Evolutionary conservation across 257 asterid species (phyloP), one percentile per base, ranked within the genome.

Genomic region (Prunella vulgaris): DNA sequence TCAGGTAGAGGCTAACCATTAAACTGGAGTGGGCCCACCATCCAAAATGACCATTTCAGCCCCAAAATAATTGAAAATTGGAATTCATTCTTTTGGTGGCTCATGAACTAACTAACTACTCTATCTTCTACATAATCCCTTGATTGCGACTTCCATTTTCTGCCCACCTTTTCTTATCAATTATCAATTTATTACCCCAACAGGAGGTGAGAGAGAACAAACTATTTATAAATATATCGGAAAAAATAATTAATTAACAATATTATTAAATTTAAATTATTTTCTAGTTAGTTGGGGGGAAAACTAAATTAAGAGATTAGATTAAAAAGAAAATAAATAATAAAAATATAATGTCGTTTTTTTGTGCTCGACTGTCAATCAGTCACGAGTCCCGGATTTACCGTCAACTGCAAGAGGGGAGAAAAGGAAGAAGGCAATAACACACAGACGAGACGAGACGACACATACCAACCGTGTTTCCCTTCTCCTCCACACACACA

Each of bases 401-500:
- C 56, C 3, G 56, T 15, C 3, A 0, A 5, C 14, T 42, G 1
- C 2, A 42, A 7, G 8, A 5, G 35, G 38, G 10, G 27, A 17
- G 22, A 58, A 62, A 48, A 14, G 8, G 24, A 76, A 40, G 33
- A 46, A 64, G 24, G 57, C 21, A 7, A 28, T 40, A 73, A n/a
- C n/a, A n/a, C n/a, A n/a, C n/a, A n/a, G n/a, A n/a, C n/a, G n/a
- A n/a, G n/a, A n/a, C n/a, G 72, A 42, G 18, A 54, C 66, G 64
- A 13, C 65, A 42, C 37, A 56, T 0, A 56, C 76, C 76, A 33
- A 65, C 37, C 65, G 65, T 72, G 60, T 33, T 32, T 40, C n/a
- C 49, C 46, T 40, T 60, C 52, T 24, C 77, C 84, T 49, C 79
- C 79, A 35, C 75, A 60, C 42, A 78, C 79, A 35, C 75, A 60